Conservation (phyloP, 1,284 basidiomycete genomes). For the Entoloma clypeatum region DNA sequence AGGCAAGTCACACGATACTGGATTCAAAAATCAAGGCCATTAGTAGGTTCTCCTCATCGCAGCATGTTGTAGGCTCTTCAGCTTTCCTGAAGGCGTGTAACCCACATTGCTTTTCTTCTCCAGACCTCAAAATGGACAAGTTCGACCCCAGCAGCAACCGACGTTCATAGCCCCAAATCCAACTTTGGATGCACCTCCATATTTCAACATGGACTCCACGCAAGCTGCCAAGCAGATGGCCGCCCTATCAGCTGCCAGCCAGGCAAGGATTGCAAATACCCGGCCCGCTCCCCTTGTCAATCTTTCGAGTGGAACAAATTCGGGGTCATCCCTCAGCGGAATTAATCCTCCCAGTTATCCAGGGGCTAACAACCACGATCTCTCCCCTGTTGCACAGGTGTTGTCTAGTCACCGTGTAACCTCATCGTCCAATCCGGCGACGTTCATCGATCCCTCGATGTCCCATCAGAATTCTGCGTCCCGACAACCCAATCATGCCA, state of each 20-base stretch:
- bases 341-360: constrained; percentile 45
- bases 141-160: constrained; percentile 29
- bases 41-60: constrained; percentile 9
- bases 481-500: constrained; percentile 23
- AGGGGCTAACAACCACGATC: constrained; percentile 38
- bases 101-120: constrained; percentile 14
- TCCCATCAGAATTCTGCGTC: constrained; percentile 32
- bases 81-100: constrained; percentile 4
- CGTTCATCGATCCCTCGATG: constrained; percentile 44
- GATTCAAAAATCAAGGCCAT: constrained; percentile 1
- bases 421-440: constrained; percentile 30
- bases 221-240: constrained; percentile 74
- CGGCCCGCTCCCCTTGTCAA: constrained; percentile 32
- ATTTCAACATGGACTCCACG: constrained; percentile 49
- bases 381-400: constrained; percentile 33
- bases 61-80: constrained; percentile 31
- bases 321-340: constrained; percentile 64
- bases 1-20: constrained; percentile 14
- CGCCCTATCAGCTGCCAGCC: constrained; percentile 59
- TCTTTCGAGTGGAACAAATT: constrained; percentile 55
- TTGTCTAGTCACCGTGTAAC: constrained; percentile 32
- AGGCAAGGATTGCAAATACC: constrained; percentile 57
- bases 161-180: constrained; percentile 30
- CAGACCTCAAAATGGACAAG: constrained; percentile 35
- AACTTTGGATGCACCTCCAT: constrained; percentile 29